Evolutionary conservation across 2,329 filamentous ascomycete genomes (phyloP).

Genomic region (Phyllosticta citrichinensis): DNA sequence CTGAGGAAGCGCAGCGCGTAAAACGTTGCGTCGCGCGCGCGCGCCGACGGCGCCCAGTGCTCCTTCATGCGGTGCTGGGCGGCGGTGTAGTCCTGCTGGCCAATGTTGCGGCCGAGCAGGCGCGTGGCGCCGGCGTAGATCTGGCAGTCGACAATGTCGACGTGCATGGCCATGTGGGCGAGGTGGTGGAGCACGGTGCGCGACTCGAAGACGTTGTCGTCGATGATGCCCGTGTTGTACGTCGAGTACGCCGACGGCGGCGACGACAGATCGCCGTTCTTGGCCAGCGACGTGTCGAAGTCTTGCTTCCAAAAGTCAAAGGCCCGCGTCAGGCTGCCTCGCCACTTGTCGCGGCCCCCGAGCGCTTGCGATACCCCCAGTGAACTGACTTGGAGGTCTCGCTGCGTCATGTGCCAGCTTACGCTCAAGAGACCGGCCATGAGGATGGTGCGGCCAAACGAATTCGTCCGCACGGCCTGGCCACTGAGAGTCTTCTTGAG

Average conservation of each 20-base stretch:
- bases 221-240: constrained; percentile 30
- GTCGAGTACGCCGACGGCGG: constrained; percentile 19
- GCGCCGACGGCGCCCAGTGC: constrained; percentile 77
- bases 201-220: constrained; percentile 73
- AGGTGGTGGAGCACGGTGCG: constrained; percentile 84
- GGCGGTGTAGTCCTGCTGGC: constrained; percentile 66
- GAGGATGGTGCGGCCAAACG: constrained; percentile 83
- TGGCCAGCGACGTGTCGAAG: constrained; percentile 73
- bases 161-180: constrained; percentile 96
- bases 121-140: constrained; percentile 85
- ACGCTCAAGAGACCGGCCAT: constrained; percentile 92
- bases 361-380: constrained; percentile 70
- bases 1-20: constrained; percentile 84
- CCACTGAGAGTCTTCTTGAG: constrained; percentile 80
- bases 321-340: constrained; percentile 69
- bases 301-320: constrained; percentile 92
- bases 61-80: constrained; percentile 79
- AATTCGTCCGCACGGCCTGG: constrained; percentile 80
- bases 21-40: constrained; percentile 82
- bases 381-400: constrained; percentile 84
- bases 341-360: constrained; percentile 86
- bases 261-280: constrained; percentile 30
- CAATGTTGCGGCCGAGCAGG: constrained; percentile 76
- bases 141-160: constrained; percentile 94
- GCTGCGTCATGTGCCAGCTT: constrained; percentile 95